Evolutionary conservation across 163 green algal species (phyloP), one percentile per base, ranked within the genome.

Genomic region (Coccomyxa subellipsoidea): DNA sequence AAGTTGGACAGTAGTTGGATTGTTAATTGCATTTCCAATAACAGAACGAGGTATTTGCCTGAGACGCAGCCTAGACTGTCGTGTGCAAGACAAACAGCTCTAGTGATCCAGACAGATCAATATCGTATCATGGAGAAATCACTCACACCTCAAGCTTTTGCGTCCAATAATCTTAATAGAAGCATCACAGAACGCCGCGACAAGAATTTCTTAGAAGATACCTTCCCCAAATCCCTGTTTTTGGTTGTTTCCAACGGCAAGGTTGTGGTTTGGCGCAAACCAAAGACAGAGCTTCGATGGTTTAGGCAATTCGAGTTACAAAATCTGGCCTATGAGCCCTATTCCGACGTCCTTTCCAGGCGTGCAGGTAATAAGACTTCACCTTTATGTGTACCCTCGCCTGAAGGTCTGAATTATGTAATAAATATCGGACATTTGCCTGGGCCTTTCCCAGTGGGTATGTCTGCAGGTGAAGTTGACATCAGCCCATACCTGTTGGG

Each of bases 161-260:
- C 78, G 29, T 54, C 40, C 36, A 77, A 76, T 21, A 69, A 71
- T 8, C 54, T 82, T 23, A 59, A 82, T n/a, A 76, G 78, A 82
- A 82, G 78, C n/a, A 69, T 66, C 23, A 38, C 35, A 27, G 54
- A 77, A 10, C 38, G 59, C 18, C 54, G 78, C 12, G 29, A 77
- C 25, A 31, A n/a, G 31, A 40, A n/a, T 2, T 81, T 81, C n/a
- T 31, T 81, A 29, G 7, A 23, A 2, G 47, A 8, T 12, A 2
- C 21, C 21, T 66, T 79, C 15, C 75, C 36, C 7, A 0, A 59
- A 35, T 36, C 75, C 15, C 31, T 38, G 21, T 37, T 66, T 35
- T 9, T 59, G 75, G 32, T 69, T 69, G 37, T 66, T 15, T 38
- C 38, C 21, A 27, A 12, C 3, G n/a, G 38, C 12, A 59, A 59